Evolutionary conservation across 2,329 filamentous ascomycete species (phyloP), one percentile per base, ranked within the genome.

Genomic region (Mollisia scopiformis): DNA sequence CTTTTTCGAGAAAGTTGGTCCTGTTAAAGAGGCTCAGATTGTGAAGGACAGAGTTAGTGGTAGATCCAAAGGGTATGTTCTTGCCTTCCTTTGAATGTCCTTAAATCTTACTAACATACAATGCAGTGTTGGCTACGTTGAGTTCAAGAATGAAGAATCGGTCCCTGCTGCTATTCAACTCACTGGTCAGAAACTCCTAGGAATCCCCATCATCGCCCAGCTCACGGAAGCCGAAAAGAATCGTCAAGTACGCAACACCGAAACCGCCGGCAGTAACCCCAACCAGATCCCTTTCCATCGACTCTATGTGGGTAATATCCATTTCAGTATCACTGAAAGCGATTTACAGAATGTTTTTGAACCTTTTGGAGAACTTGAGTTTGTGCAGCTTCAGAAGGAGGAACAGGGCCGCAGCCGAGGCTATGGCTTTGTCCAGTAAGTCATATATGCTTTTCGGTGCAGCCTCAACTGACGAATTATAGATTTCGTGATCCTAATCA

Each of bases 151-250:
- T 74, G 94, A 98, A 85, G 92, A 96, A 72, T 96, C 93, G 70
- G 94, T 99, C 71, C 84, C 89, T 73, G 88, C 91, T 80, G 95
- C 96, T 74, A 91, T 99, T 76, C 91, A 97, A 82, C 93, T 99
- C 82, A 99, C 95, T 77, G 95, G 95, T 79, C 94, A 98, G 82
- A 97, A 95, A 80, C 89, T 99, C 79, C 83, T 97, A 89, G 93
- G 93, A 84, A 97, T 99, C 69, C 95, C 95, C 62, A 96, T 99
- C 76, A 99, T 99, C 73, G 96, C 94, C 58, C 94, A 98, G 79
- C 88, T 97, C 76, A 98, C 95, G 72, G 95, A 99, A 83, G 96
- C 95, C 75, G 96, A 99, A 78, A 99, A 99, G 84, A 99, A 99
- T 75, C 93, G 95, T 71, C 94, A 97, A 82, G 92, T 93, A 66